These are phyloP conservation scores for Exophiala spinifera DNA, from an alignment of 2,329 filamentous ascomycete genomes.

Conservation along the genomic window DNA sequence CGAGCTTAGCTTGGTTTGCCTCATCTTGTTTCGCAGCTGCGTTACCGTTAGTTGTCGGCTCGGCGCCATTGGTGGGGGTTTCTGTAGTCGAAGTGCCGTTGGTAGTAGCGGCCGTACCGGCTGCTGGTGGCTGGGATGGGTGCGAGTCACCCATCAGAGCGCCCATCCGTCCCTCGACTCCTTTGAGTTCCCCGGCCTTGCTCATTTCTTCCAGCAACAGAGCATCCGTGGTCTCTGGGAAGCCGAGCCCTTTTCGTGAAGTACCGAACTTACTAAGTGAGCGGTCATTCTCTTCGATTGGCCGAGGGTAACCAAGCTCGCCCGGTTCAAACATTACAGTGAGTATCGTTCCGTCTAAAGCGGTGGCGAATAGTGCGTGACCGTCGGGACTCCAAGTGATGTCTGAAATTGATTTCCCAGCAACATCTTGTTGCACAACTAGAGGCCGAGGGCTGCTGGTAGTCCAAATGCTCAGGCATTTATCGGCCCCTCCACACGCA, in stretches of 20 bases:
- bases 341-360: conserved; percentile 84
- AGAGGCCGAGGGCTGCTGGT: conserved; percentile 90
- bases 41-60: conserved; percentile 25
- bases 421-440: conserved; percentile 83
- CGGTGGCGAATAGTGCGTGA: conserved; percentile 78
- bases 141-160: conserved; percentile 89
- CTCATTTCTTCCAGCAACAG: conserved; percentile 84
- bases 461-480: conserved; percentile 95
- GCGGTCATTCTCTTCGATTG: conserved; percentile 84
- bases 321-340: conserved; percentile 77
- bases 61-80: conserved; percentile 37
- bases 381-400: conserved; percentile 92
- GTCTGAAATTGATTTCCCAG: conserved; percentile 89
- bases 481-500: conserved; percentile 94
- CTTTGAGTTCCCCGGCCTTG: conserved; percentile 84
- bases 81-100: conserved; percentile 45
- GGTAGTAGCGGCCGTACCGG: conserved; percentile 28
- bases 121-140: conserved; percentile 44
- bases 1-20: conserved; percentile 57
- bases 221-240: conserved; percentile 88
- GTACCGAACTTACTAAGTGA: conserved; percentile 89
- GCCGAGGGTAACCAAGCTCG: conserved; percentile 85
- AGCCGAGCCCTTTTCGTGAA: conserved; percentile 80
- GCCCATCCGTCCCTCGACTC: conserved; percentile 92
- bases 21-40: conserved; percentile 44